Percentiles rank a stretch among this genome's conserved stretches.
phyloP scores from a whole-genome alignment of 1,284 basidiomycete species.

The Pterula multifida region DNA sequence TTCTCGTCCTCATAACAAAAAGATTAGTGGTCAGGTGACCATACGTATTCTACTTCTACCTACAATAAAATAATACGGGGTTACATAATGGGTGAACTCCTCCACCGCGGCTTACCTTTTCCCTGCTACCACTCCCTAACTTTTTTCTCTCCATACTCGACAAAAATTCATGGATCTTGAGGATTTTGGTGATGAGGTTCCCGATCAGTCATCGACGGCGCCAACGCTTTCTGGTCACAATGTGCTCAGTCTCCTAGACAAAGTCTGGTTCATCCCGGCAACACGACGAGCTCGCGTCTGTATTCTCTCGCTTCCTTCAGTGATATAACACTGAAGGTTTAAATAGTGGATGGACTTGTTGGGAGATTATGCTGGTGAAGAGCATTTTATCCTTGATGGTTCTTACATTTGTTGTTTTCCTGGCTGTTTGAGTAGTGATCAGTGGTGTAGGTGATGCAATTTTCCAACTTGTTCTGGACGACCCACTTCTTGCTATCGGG shows the following conservation, averaged over 20 bases:
- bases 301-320: slow-evolving; percentile 3
- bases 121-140: not conserved
- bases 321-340: slow-evolving; percentile 1
- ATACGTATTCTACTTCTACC: not conserved
- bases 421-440: slow-evolving; percentile 4
- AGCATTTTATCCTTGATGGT: slow-evolving; percentile 61
- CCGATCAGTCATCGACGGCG: not conserved
- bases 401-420: slow-evolving; percentile 7
- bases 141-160: not conserved
- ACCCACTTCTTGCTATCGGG: slow-evolving; percentile 43
- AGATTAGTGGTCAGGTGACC: no score
- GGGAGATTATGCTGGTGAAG: slow-evolving; percentile 56
- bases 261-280: not conserved
- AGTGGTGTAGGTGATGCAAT: slow-evolving; percentile 43
- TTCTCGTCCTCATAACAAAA: no score
- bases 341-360: slow-evolving; percentile 50
- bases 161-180: slow-evolving; percentile 20
- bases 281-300: not conserved
- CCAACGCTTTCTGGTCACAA: not conserved
- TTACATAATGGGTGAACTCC: not conserved
- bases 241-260: not conserved
- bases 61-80: not conserved
- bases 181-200: slow-evolving; percentile 12
- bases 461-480: slow-evolving; percentile 43
- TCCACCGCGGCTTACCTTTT: not conserved